Conservation (phyloP, 2,329 filamentous ascomycete species). For the Fusarium pseudocircinatum region DNA sequence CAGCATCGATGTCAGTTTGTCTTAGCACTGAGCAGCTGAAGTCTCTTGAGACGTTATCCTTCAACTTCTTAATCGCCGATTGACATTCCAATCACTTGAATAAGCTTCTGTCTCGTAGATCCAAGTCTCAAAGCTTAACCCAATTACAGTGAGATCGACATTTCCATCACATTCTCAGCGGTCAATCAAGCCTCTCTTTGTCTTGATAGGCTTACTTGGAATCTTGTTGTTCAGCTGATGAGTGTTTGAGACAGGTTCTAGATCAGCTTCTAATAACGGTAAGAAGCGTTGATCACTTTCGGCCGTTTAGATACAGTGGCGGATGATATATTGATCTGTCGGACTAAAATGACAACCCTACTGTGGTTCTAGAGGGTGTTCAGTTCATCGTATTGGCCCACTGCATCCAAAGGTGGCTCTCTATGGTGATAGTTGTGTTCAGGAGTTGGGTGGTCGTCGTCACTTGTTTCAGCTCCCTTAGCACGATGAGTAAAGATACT, state of each 20-base stretch:
- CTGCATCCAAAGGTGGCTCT: background rate
- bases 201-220: background rate
- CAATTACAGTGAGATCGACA: background rate
- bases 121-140: background rate
- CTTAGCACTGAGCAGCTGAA: accelerated
- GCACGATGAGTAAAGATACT: background rate
- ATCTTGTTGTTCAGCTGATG: background rate
- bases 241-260: background rate
- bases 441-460: background rate
- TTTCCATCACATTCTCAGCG: background rate
- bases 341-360: background rate
- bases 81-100: background rate
- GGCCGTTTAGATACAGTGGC: background rate
- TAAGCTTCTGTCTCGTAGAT: background rate
- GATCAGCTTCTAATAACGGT: background rate
- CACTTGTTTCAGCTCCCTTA: background rate
- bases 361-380: background rate
- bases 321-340: background rate
- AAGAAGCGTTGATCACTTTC: background rate
- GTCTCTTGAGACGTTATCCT: background rate
- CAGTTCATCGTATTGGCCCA: no score
- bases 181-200: background rate
- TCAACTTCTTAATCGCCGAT: background rate
- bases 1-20: no score
- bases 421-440: background rate